These are phyloP conservation scores for Leccinum holopus DNA, from an alignment of 1,284 basidiomycete genomes.

Conservation along the genomic window DNA sequence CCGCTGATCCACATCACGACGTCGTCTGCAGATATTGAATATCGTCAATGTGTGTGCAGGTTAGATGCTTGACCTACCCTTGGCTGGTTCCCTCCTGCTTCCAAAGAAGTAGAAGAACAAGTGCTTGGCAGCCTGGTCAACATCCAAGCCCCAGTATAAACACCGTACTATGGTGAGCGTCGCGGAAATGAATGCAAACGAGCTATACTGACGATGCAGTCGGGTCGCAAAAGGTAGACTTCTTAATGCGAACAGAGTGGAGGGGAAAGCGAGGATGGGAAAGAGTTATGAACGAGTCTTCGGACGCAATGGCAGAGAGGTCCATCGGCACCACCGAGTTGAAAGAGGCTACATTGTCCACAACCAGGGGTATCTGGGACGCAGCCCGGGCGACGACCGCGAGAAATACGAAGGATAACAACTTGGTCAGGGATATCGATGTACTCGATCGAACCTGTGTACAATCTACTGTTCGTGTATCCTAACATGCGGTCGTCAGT, in stretches of 20 bases:
- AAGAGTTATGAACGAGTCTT: conserved; percentile 43
- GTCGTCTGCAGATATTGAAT: conserved; percentile 44
- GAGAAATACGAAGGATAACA: conserved; percentile 12
- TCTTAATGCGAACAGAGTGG: conserved; percentile 60
- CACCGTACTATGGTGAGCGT: conserved; percentile 33
- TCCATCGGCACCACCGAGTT: background rate
- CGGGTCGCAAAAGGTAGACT: conserved; percentile 56
- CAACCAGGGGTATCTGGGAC: conserved; percentile 11
- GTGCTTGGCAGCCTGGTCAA: conserved; percentile 56
- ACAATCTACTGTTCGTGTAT: conserved; percentile 38
- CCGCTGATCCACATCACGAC: conserved; percentile 75
- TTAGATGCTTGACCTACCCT: conserved; percentile 33
- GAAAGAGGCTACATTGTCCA: conserved; percentile 1
- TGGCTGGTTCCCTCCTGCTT: conserved; percentile 63
- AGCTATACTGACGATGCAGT: conserved; percentile 53
- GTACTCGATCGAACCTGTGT: no score
- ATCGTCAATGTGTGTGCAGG: background rate
- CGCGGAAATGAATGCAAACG: background rate
- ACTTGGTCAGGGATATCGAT: conserved; percentile 25
- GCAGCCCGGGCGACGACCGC: conserved; percentile 2
- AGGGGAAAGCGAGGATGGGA: conserved; percentile 48
- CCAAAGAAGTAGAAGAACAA: conserved; percentile 89
- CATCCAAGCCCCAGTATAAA: conserved; percentile 63
- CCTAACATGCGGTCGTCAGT: conserved; percentile 31
- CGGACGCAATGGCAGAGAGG: conserved; percentile 34